Percentiles rank a stretch among this genome's conserved stretches.
phyloP scores from a whole-genome alignment of 2,329 filamentous ascomycete species.

The Xylariaceae sp. region DNA sequence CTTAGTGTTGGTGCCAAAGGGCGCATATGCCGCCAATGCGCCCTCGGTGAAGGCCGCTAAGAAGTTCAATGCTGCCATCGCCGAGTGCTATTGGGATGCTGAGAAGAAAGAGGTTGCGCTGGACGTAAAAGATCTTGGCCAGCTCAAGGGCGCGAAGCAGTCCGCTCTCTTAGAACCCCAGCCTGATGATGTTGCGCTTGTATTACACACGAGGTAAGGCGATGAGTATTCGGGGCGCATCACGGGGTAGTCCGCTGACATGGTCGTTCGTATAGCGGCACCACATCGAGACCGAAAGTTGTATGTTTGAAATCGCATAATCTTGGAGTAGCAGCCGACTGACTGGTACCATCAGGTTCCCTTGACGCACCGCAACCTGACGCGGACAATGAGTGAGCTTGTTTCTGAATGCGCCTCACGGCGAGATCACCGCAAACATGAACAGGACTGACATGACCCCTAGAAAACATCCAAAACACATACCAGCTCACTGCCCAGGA shows the following conservation, averaged over 20 bases:
- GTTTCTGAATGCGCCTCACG: neutral
- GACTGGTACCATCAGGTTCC: slow-evolving; percentile 50
- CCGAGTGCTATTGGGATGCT: slow-evolving; percentile 77
- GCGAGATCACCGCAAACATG: neutral
- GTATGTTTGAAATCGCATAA: slow-evolving; percentile 40
- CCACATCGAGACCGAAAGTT: slow-evolving; percentile 79
- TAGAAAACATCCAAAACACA: slow-evolving; percentile 71
- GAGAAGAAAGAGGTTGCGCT: slow-evolving; percentile 60
- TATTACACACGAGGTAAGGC: slow-evolving; percentile 65
- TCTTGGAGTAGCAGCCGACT: slow-evolving; percentile 16
- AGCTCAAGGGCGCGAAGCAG: slow-evolving; percentile 45
- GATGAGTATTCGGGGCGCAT: neutral
- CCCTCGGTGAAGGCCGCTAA: slow-evolving; percentile 71
- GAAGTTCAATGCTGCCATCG: slow-evolving; percentile 77
- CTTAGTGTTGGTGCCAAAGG: slow-evolving; percentile 68
- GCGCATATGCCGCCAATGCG: slow-evolving; percentile 60
- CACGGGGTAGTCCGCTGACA: slow-evolving; percentile 24
- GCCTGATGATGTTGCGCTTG: slow-evolving; percentile 74
- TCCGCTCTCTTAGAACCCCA: slow-evolving; percentile 46
- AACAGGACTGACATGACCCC: slow-evolving; percentile 1
- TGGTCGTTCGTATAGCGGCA: slow-evolving; percentile 48
- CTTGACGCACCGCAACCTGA: slow-evolving; percentile 74
- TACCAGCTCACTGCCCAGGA: slow-evolving; percentile 67
- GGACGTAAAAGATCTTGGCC: slow-evolving; percentile 72
- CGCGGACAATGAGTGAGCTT: slow-evolving; percentile 66